Conservation (phyloP, 2,329 filamentous ascomycete species). For the Trichoderma guizhouense region DNA sequence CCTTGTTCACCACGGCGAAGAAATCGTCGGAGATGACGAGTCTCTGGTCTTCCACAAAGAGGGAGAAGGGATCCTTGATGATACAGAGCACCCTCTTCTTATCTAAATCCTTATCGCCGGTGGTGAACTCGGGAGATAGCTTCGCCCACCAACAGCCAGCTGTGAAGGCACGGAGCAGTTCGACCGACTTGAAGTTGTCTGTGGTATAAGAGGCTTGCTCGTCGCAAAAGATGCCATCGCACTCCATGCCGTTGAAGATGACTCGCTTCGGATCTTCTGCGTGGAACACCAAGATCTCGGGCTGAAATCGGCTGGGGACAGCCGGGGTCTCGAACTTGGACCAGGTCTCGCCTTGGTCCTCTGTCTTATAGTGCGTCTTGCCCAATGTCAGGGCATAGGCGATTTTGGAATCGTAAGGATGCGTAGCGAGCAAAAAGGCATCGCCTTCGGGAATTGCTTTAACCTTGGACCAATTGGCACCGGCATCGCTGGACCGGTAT, state of each 20-base stretch:
- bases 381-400: conserved; percentile 75
- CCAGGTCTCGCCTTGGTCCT: conserved; percentile 81
- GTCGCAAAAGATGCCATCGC: conserved; percentile 60
- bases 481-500: conserved; percentile 77
- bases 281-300: conserved; percentile 68
- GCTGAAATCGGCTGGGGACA: conserved; percentile 52
- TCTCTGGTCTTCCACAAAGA: conserved; percentile 69
- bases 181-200: conserved; percentile 74
- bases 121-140: conserved; percentile 68
- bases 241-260: conserved; percentile 75
- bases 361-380: conserved; percentile 75
- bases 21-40: conserved; percentile 80
- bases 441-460: conserved; percentile 61
- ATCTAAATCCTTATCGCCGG: conserved; percentile 62
- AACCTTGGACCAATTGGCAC: conserved; percentile 69
- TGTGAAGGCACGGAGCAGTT: conserved; percentile 64
- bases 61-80: conserved; percentile 67
- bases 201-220: conserved; percentile 71
- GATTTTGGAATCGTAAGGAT: conserved; percentile 72
- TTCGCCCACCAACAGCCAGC: conserved; percentile 87
- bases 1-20: conserved; percentile 56
- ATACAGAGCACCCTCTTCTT: conserved; percentile 76
- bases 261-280: conserved; percentile 79
- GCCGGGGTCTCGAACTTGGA: conserved; percentile 63
- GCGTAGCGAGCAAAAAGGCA: conserved; percentile 64